These are phyloP conservation scores for Malus sieversii DNA, from an alignment of 306 rosid genomes.

Conservation along the genomic window DNA sequence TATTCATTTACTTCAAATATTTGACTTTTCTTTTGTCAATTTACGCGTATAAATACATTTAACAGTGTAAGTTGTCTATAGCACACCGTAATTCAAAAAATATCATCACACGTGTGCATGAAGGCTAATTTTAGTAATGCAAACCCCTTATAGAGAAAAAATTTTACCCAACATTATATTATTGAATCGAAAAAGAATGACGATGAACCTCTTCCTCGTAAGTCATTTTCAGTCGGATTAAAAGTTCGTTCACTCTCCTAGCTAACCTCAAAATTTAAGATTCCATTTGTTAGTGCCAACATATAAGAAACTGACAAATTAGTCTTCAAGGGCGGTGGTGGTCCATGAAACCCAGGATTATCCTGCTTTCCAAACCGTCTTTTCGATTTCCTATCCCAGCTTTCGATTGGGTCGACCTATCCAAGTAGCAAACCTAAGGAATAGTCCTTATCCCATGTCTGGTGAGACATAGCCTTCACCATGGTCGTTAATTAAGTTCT, in stretches of 20 bases:
- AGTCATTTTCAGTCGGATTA: neutral
- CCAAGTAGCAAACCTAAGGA: neutral
- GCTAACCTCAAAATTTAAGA: neutral
- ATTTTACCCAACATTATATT: too few species aligned
- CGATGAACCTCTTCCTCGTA: too few species aligned
- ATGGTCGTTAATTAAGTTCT: conserved; percentile 5
- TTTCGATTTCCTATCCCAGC: conserved; percentile 31
- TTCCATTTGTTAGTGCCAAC: conserved; percentile 13
- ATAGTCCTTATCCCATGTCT: conserved; percentile 28
- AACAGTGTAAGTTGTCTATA: too few species aligned
- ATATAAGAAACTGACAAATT: conserved; percentile 25
- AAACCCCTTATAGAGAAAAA: too few species aligned
- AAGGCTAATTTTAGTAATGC: too few species aligned
- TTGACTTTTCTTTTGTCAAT: too few species aligned
- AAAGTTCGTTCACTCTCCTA: conserved; percentile 5
- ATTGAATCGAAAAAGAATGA: too few species aligned
- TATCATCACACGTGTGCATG: too few species aligned
- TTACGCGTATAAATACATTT: too few species aligned
- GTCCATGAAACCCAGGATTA: conserved; percentile 24
- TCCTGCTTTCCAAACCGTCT: conserved; percentile 33
- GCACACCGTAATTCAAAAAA: too few species aligned
- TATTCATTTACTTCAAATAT: too few species aligned
- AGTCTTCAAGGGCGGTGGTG: conserved; percentile 23
- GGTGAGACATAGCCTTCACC: conserved; percentile 12
- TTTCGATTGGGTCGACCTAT: neutral